These are phyloP conservation scores for Lindgomyces ingoldianus DNA, from an alignment of 495 filamentous ascomycete genomes.

Conservation along the genomic window DNA sequence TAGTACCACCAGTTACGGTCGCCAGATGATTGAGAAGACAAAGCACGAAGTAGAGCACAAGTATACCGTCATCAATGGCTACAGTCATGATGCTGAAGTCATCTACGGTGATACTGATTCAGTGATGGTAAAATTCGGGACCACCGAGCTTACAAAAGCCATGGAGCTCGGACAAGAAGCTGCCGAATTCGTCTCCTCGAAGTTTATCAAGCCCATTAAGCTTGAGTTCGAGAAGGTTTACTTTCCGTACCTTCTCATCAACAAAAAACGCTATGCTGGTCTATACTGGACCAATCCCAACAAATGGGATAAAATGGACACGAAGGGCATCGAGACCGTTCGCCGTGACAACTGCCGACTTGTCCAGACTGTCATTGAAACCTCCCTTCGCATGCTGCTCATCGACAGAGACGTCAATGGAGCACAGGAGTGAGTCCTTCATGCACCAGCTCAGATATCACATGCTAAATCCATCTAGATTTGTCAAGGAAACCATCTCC, in stretches of 20 bases:
- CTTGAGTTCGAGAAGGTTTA: conserved; percentile 99
- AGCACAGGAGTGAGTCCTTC: conserved; percentile 79
- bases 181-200: conserved; percentile 78
- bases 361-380: conserved; percentile 97
- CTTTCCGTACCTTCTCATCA: conserved; percentile 97
- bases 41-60: conserved; percentile 86
- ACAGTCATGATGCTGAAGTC: conserved; percentile 89
- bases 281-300: conserved; percentile 93
- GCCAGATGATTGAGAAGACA: conserved; percentile 98
- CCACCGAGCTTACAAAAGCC: conserved; percentile 73
- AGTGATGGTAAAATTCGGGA: conserved; percentile 99
- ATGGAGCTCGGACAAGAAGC: conserved; percentile 97
- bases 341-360: conserved; percentile 93
- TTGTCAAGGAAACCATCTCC: conserved; percentile 93
- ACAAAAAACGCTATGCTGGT: conserved; percentile 98
- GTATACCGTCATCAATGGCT: conserved; percentile 92
- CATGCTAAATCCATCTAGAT: conserved; percentile 55
- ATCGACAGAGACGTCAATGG: conserved; percentile 87
- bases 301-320: conserved; percentile 99
- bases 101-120: conserved; percentile 99
- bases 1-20: conserved; percentile 92
- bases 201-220: conserved; percentile 96
- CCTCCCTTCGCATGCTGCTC: conserved; percentile 89
- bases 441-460: background rate
- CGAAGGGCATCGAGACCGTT: conserved; percentile 98